Percentiles rank a stretch among this genome's conserved stretches.
Evolutionary conservation across 179 eudicot species (phyloP).

Genomic region (Beta macrorhiza): DNA sequence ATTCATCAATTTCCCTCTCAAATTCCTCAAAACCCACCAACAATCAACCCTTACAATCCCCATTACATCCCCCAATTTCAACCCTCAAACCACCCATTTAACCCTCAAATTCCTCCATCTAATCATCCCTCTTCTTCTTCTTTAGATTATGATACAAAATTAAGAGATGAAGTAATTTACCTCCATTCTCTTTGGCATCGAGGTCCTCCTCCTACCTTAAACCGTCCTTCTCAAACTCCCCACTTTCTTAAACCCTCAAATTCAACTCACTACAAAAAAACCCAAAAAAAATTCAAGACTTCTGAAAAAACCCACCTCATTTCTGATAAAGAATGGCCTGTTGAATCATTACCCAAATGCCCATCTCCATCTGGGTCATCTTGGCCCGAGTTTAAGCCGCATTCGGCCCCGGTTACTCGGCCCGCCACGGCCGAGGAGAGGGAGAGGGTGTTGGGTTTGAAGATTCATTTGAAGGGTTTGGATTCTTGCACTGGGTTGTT

Average conservation of each 20-base stretch:
- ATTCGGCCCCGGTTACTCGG: slow-evolving; percentile 21
- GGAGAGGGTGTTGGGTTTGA: not conserved
- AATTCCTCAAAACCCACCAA: slow-evolving; percentile 1
- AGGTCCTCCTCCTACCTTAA: slow-evolving; percentile 49
- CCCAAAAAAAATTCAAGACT: slow-evolving; percentile 14
- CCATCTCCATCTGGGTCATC: slow-evolving; percentile 28
- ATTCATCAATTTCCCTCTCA: slow-evolving; percentile 3
- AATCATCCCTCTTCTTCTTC: not conserved
- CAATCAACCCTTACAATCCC: not conserved
- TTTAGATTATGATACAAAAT: slow-evolving; percentile 21
- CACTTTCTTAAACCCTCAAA: slow-evolving; percentile 27
- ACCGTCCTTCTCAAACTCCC: slow-evolving; percentile 12
- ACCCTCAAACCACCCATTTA: not conserved
- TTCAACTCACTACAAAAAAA: slow-evolving; percentile 39
- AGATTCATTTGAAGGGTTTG: slow-evolving; percentile 41
- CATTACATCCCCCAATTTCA: not conserved
- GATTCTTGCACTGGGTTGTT: slow-evolving; percentile 35
- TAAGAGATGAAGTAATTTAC: slow-evolving; percentile 59
- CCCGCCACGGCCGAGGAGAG: slow-evolving; percentile 29
- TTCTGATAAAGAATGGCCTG: slow-evolving; percentile 62
- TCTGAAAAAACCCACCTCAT: slow-evolving; percentile 1
- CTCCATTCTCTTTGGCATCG: slow-evolving; percentile 73
- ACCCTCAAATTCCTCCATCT: not conserved
- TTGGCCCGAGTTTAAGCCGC: slow-evolving; percentile 44
- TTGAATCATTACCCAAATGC: slow-evolving; percentile 11